Evolutionary conservation across 768 basidiomycete genomes (phyloP), one percentile per base, ranked within the genome.

Genomic region (Termitomyces sp.): DNA sequence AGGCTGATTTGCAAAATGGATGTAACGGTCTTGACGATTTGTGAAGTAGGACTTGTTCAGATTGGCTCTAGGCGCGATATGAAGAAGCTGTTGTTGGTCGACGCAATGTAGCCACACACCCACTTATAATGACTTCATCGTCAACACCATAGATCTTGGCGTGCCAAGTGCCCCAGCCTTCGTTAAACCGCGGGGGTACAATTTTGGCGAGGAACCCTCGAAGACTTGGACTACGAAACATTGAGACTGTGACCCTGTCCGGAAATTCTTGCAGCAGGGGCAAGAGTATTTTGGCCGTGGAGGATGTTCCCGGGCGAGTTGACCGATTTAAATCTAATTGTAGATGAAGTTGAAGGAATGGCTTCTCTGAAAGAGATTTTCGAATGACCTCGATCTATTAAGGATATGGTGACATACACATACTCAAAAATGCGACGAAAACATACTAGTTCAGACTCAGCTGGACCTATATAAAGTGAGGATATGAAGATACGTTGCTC

Each of bases 161-260:
- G 67, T 98, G 97, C 95, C 95, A 98, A 2, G 95, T 93, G 0
- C 95, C 96, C 90, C 94, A 98, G 1, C 95, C 97, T 72, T 99
- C 97, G 63, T 99, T 96, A 71, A 93, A 97, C 52, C 97, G 78
- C 22, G 90, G 87, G 7, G 97, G 97, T 7, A 98, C 85, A 28
- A 96, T 57, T 53, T 77, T 80, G 30, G 89, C 82, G 68, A 90
- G 76, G 26, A 90, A 55, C 0, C 90, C 88, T 17, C 83, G 78
- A 28, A 98, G 77, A 50, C 84, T 89, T 0, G 97, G 96, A 64
- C 91, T 93, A 45, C 91, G 83, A 62, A 93, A 99, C 59, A 98
- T 77, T 37, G 84, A 83, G 9, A 96, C 75, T 56, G 84, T 83
- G 9, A 93, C 84, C 44, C 89, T 80, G 17, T 81, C 70, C 0